A percentile compares a stretch with the other conserved stretches of the same genome.
These are phyloP conservation scores for Zopfochytrium polystomum DNA, from an alignment of 371 early-diverging fungal genomes.

Conservation along the genomic window DNA sequence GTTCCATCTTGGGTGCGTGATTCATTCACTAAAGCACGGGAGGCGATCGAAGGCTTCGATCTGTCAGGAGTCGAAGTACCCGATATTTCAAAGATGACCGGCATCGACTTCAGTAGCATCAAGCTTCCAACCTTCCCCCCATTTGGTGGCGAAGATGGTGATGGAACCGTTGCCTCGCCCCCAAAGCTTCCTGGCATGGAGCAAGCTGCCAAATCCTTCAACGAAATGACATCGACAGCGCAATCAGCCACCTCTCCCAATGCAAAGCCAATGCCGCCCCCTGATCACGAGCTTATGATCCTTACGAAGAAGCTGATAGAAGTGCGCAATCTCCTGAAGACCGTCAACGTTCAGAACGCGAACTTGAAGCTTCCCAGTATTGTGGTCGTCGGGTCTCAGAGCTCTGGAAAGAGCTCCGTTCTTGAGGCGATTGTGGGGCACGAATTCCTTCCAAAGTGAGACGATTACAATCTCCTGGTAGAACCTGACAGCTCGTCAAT, in stretches of 20 bases:
- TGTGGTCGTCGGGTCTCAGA: slow-evolving; percentile 97
- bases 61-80: slow-evolving; percentile 25
- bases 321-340: slow-evolving; percentile 85
- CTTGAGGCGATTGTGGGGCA: slow-evolving; percentile 98
- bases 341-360: slow-evolving; percentile 51
- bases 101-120: slow-evolving; percentile 15
- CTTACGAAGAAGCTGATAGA: slow-evolving; percentile 91
- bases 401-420: slow-evolving; percentile 97
- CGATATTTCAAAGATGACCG: not conserved
- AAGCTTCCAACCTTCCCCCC: slow-evolving; percentile 8
- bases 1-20: slow-evolving; percentile 42
- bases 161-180: not conserved
- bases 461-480: slow-evolving; percentile 1
- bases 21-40: slow-evolving; percentile 24
- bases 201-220: slow-evolving; percentile 21
- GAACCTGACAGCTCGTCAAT: not conserved
- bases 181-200: slow-evolving; percentile 22
- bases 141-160: too few relatives aligned
- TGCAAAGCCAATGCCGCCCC: slow-evolving; percentile 17
- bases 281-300: slow-evolving; percentile 67
- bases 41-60: slow-evolving; percentile 28
- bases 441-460: slow-evolving; percentile 96
- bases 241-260: not conserved
- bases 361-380: slow-evolving; percentile 86
- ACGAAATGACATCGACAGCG: slow-evolving; percentile 5